Base-by-base conservation (phyloP, 495 filamentous ascomycete genomes). In the Penicillium paradoxum region DNA sequence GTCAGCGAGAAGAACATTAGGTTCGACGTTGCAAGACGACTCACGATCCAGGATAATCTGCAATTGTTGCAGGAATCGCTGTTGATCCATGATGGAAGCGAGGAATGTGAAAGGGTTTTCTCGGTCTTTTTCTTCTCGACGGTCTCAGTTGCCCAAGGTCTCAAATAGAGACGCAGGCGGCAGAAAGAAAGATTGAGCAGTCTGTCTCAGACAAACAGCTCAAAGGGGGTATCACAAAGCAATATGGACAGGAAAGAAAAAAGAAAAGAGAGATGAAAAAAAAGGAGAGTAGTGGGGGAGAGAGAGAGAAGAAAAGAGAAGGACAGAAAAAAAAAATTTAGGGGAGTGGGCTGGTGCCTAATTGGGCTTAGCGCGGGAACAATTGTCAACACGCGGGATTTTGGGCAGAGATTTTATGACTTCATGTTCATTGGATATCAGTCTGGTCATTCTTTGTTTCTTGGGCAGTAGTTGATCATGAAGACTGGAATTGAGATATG, bases 1-100 rank as follows among this genome's bases (percentile, higher is more conserved):
- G 46, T 60, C 52, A 57, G 58, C 43, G 24, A 27, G n/a, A 21
- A 15, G 41, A 30, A 13, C 19, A 25, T 34, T 29, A 22, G 18
- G 4, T 17, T 38, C 15, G 22, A 19, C 17, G 7, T 11, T 18
- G 34, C 11, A 51, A 30, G 51, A 25, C 27, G 18, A 82, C 85
- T 71, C 73, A 90, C 87, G 87, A 54, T 86, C 80, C 60, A 89
- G 80, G 58, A 87, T 80, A 67, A 84, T 82, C 74, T 87, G 78
- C 58, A 91, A 79, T 74, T 89, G 80, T 75, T 86, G 79, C 55
- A 86, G 73, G 59, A 91, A 83, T 67, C 78, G 76, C 70, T 86
- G 81, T 61, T 88, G 80, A 71, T 90, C 85, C 87, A 91, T 91
- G 64, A 57, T 67, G 54, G 33, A 45, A 54, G 3, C 13, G 15